Evolutionary conservation across 1,284 basidiomycete genomes (phyloP), one percentile per base, ranked within the genome.

Genomic region (Takashimella koratensis): DNA sequence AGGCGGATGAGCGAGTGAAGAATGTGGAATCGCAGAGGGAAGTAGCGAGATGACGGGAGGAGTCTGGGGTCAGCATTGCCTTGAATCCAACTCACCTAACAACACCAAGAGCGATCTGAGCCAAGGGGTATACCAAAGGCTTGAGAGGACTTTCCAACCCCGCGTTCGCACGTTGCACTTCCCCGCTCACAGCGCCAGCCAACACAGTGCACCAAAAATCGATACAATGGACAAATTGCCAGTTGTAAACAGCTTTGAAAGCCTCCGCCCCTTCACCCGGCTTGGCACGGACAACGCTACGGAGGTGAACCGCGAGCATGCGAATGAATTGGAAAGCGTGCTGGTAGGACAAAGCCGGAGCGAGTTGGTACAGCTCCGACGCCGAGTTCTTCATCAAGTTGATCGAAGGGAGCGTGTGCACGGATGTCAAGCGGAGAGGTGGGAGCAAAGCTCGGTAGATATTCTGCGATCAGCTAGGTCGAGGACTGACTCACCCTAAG

Each of bases 351-450:
- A 72, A 60, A 5, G 54, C 41, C 1, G 72, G 75, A 12, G 89
- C 82, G 47, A 94, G 77, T 60, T 86, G 86, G 78, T 89, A 99
- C 2, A 98, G 80, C 73, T 96, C 93, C 0, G 88, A 87, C 0
- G 94, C 94, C 2, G 92, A 90, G 76, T 98, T 98, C 77, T 99
- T 99, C 91, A 98, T 96, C 42, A 98, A 78, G 68, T 90, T 96
- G 75, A 98, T 88, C 3, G 87, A 84, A n/a, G 94, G 92, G 12
- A 98, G 80, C 1, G 88, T 94, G 77, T 96, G 86, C 2, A 84
- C 80, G 49, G 82, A 89, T 4, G 92, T 96, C 19, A 85, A 84
- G 71, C 91, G 64, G 22, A 70, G 86, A 8, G 86, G 86, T 20
- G 89, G 84, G 47, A 97, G 83, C 27, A 97, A 79, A 3, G 87